Conservation (phyloP, 2,329 filamentous ascomycete species). For the Xylariaceae sp. region DNA sequence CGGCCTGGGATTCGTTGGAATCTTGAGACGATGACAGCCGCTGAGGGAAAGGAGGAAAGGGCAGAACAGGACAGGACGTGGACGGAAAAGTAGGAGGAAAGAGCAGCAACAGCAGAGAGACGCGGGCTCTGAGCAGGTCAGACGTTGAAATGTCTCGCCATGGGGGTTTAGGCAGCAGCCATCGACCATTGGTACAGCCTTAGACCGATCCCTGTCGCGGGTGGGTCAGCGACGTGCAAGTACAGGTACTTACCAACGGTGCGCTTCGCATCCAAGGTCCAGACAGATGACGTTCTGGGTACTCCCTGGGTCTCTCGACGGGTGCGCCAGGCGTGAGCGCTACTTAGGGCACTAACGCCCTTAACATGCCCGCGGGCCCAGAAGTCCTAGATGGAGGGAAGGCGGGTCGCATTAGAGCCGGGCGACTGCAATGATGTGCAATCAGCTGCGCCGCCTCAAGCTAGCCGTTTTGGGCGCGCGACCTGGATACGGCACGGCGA, state of each 20-base stretch:
- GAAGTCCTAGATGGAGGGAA: conserved; percentile 24
- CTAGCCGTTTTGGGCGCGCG: conserved; percentile 20
- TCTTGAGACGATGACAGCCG: conserved; percentile 2
- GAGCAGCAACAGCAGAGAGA: conserved; percentile 13
- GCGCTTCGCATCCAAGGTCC: background rate
- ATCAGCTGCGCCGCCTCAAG: conserved; percentile 28
- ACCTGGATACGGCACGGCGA: background rate
- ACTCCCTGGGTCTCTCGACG: background rate
- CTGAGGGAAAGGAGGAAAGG: conserved; percentile 13
- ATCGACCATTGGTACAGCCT: conserved; percentile 25
- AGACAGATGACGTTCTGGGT: background rate
- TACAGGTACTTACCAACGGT: background rate
- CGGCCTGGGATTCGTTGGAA: conserved; percentile 7
- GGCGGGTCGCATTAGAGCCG: conserved; percentile 21
- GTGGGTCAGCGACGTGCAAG: background rate
- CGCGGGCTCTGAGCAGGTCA: conserved; percentile 6
- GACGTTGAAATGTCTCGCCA: conserved; percentile 24
- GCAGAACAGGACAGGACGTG: background rate
- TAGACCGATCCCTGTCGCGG: conserved; percentile 18
- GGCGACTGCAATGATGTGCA: conserved; percentile 4
- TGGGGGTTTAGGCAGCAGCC: conserved; percentile 32
- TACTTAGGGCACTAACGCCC: conserved; percentile 20
- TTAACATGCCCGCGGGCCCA: conserved; percentile 13
- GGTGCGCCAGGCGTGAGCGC: background rate
- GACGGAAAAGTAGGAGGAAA: conserved; percentile 9